Conservation (phyloP, 2,329 filamentous ascomycete species). For the Hypoxylon rubiginosum region DNA sequence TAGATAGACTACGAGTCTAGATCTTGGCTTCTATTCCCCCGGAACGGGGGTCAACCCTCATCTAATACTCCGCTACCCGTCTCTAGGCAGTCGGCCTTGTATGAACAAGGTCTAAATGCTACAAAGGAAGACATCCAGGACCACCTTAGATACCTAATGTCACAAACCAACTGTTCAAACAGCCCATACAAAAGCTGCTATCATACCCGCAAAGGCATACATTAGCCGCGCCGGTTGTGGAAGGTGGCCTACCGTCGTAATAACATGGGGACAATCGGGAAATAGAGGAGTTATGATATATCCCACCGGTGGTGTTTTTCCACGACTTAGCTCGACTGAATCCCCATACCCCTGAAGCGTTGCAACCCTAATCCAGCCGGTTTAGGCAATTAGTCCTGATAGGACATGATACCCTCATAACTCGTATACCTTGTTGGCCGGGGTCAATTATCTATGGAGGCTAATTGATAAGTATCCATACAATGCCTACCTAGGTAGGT, state of each 20-base stretch:
- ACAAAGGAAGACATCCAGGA: not conserved
- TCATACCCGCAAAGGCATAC: slow-evolving; percentile 11
- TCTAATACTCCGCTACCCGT: slow-evolving; percentile 1
- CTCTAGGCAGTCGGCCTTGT: not conserved
- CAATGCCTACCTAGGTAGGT: not conserved
- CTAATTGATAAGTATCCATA: not conserved
- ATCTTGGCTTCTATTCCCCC: slow-evolving; percentile 1
- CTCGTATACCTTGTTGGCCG: not conserved
- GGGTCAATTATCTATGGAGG: not conserved
- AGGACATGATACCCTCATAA: not conserved
- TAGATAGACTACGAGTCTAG: slow-evolving; percentile 11
- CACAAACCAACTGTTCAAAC: slow-evolving; percentile 1
- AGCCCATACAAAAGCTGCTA: not conserved
- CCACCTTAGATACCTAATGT: not conserved
- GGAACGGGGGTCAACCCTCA: not conserved
- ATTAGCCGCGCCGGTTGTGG: slow-evolving; percentile 28
- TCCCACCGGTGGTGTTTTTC: slow-evolving; percentile 39
- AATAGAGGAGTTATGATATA: slow-evolving; percentile 13
- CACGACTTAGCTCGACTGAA: slow-evolving; percentile 35
- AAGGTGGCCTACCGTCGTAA: slow-evolving; percentile 22
- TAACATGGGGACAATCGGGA: slow-evolving; percentile 3
- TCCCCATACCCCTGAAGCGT: slow-evolving; percentile 1
- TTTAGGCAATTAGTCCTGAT: not conserved
- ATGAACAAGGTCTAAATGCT: not conserved
- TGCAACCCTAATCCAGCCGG: not conserved